phyloP scores from a whole-genome alignment of 2,329 filamentous ascomycete species.

The Capronia coronata region DNA sequence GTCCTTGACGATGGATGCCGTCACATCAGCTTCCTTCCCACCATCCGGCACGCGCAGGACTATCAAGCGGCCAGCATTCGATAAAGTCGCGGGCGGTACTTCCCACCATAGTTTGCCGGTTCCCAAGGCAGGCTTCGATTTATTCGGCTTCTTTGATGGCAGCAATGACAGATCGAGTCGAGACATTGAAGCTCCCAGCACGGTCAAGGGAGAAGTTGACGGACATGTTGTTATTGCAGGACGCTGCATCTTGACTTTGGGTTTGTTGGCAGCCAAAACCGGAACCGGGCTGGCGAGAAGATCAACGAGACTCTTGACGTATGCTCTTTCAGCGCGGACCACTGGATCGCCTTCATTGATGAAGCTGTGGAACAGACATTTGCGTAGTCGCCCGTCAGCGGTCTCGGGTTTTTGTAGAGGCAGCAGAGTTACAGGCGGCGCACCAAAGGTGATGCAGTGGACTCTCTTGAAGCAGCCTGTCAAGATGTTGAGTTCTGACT shows the following conservation, averaged over 20 bases:
- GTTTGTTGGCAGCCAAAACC: conserved; percentile 5
- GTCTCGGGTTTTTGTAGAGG: conserved; percentile 57
- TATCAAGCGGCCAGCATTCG: conserved; percentile 63
- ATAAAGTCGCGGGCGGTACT: conserved; percentile 60
- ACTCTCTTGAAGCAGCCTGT: conserved; percentile 67
- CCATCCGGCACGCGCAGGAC: conserved; percentile 48
- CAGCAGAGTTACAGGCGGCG: conserved; percentile 67
- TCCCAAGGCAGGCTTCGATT: neutral
- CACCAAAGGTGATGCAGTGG: conserved; percentile 81
- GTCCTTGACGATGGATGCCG: conserved; percentile 63
- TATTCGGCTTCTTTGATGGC: conserved; percentile 19
- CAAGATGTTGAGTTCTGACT: conserved; percentile 63
- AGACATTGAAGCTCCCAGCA: conserved; percentile 20
- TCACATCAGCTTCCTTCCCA: conserved; percentile 52
- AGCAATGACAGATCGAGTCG: conserved; percentile 21
- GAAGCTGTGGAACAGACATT: conserved; percentile 71
- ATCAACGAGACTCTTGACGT: conserved; percentile 65
- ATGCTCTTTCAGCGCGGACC: conserved; percentile 66
- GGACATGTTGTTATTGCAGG: neutral
- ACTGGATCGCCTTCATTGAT: conserved; percentile 85
- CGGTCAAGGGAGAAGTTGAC: conserved; percentile 9
- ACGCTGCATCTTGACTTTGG: neutral
- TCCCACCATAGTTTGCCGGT: conserved; percentile 48
- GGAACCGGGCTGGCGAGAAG: conserved; percentile 60
- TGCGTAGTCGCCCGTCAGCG: conserved; percentile 41